phyloP scores from a whole-genome alignment of 257 asterid genomes.

The Solanum dulcamara region DNA sequence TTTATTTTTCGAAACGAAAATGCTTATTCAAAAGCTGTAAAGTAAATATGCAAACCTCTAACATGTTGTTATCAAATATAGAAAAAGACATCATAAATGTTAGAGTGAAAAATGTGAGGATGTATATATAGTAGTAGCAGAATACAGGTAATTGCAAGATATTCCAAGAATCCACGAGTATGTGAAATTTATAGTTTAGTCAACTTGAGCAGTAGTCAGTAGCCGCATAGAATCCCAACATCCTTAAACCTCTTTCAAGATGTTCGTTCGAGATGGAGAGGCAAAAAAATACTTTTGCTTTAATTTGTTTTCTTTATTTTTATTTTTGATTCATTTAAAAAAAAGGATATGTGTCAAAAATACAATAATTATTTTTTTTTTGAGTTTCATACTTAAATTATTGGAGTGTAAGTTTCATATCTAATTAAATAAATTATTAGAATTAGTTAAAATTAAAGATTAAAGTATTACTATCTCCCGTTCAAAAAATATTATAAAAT shows the following conservation, averaged over 20 bases:
- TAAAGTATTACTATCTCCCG: too few relatives aligned
- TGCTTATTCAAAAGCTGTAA: slow-evolving; percentile 54
- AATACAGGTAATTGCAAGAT: neutral
- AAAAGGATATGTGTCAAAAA: too few relatives aligned
- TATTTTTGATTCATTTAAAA: too few relatives aligned
- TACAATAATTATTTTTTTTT: too few relatives aligned
- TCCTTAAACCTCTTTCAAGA: neutral
- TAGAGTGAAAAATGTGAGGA: slow-evolving; percentile 2
- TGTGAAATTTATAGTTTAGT: neutral
- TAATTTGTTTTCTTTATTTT: too few relatives aligned
- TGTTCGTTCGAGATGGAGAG: neutral
- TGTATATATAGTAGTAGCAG: neutral
- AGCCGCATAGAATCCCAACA: neutral
- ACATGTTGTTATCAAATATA: slow-evolving; percentile 39
- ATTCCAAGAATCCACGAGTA: neutral
- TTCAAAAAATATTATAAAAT: too few relatives aligned
- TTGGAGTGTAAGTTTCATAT: too few relatives aligned
- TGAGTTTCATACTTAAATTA: too few relatives aligned
- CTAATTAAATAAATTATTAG: too few relatives aligned
- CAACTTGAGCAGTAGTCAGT: neutral
- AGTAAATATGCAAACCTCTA: slow-evolving; percentile 49
- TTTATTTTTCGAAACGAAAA: slow-evolving; percentile 8
- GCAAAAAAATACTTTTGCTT: neutral
- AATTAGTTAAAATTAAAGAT: too few relatives aligned
- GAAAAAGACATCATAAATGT: slow-evolving; percentile 4